Base-by-base conservation (phyloP, 768 basidiomycete species). In the Phanerochaete carnosa region DNA sequence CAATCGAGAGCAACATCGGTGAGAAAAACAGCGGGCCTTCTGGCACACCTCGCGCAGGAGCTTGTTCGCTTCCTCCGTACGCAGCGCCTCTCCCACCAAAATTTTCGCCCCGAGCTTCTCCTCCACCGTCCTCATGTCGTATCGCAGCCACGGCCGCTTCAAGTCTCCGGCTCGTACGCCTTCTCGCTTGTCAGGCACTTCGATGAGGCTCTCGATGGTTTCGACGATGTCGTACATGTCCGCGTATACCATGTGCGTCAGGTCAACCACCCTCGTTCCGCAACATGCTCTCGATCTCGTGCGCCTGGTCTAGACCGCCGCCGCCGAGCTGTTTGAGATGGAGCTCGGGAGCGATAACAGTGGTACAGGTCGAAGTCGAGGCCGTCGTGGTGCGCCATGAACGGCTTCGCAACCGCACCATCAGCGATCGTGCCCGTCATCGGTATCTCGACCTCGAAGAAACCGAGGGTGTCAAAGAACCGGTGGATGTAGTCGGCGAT, bases 151-250 rank as follows among this genome's bases (percentile, higher is more conserved):
- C 13, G 97, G 96, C 49, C 89, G 79, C 79, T 86, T 75, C 77
- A 98, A 99, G 65, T 99, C 89, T 59, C n/a, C n/a, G 98, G 83
- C 60, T 84, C 82, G 65, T 90, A 79, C 68, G 81, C 81, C 79
- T 84, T 65, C 80, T 85, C 82, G 43, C 86, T 84, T 0, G 86
- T 95, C 58, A 98, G 73, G 69, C 80, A 83, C 83, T 88, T 95
- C 92, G 19, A 98, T 72, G 78, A 99, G 80, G 45, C 78, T 76
- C 75, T 99, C 97, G 16, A 97, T 99, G 60, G 98, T 82, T 43
- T 98, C 97, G 95, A 99, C 97, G 60, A 98, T 61, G 71, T 98
- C 97, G 78, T 93, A 90, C 95, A 96, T 95, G 74, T 98, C 97
- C 61, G 97, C 95, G 96, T 95, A 74, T 98, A 96, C 61, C 96